These are phyloP conservation scores for Ceratobasidium sp. DNA, from an alignment of 1,284 basidiomycete genomes.

Conservation along the genomic window DNA sequence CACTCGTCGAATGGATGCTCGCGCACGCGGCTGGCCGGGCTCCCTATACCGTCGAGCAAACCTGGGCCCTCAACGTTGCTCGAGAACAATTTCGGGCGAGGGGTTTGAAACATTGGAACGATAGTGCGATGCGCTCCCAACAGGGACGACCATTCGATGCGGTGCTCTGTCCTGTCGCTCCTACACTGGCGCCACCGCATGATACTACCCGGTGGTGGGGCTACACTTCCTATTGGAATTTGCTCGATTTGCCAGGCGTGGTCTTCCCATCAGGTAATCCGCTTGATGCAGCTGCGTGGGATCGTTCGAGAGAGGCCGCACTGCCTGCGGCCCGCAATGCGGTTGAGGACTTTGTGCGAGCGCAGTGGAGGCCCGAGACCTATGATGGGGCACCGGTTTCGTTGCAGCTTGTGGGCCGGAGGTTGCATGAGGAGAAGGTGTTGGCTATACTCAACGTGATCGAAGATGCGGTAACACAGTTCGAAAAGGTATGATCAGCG, in stretches of 20 bases:
- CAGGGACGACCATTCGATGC: constrained; percentile 66
- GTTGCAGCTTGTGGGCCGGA: constrained; percentile 62
- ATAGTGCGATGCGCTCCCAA: constrained; percentile 57
- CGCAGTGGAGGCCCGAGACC: constrained; percentile 59
- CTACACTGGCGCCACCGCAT: constrained; percentile 64
- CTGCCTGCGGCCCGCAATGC: constrained; percentile 53
- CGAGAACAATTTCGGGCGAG: constrained; percentile 59
- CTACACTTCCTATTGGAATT: constrained; percentile 67
- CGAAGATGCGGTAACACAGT: constrained; percentile 51
- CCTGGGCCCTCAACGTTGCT: constrained; percentile 59
- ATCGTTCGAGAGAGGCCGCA: background rate
- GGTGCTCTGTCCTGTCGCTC: constrained; percentile 64
- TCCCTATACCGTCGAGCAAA: constrained; percentile 57
- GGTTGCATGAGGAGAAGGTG: constrained; percentile 62
- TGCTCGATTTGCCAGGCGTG: constrained; percentile 64
- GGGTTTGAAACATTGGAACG: constrained; percentile 65
- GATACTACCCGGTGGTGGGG: constrained; percentile 63
- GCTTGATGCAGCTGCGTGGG: constrained; percentile 24
- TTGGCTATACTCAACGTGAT: constrained; percentile 60
- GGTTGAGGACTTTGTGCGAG: constrained; percentile 56
- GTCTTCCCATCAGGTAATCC: constrained; percentile 62
- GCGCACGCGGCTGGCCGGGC: constrained; percentile 55
- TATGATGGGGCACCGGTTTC: constrained; percentile 61
- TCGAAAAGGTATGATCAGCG: constrained; percentile 8
- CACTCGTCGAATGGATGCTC: constrained; percentile 63